A percentile compares a stretch with the other conserved stretches of the same genome.
phyloP scores from a whole-genome alignment of 495 filamentous ascomycete species.

The Penicillium flavigenum region DNA sequence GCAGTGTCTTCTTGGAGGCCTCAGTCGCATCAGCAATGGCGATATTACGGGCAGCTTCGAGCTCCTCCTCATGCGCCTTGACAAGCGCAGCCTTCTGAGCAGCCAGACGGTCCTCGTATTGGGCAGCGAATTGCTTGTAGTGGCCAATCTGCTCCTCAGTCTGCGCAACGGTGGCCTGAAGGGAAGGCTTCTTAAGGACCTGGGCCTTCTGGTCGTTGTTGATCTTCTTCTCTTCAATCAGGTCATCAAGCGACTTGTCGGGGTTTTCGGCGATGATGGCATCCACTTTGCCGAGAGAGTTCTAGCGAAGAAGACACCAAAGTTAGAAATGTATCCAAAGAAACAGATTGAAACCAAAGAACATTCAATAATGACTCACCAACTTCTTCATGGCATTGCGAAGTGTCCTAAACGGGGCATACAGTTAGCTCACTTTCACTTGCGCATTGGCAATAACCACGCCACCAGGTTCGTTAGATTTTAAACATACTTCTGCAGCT shows the following conservation, averaged over 20 bases:
- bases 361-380: constrained; percentile 48
- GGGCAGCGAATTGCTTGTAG: constrained; percentile 78
- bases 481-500: constrained; percentile 75
- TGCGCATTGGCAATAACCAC: background rate
- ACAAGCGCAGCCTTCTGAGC: constrained; percentile 72
- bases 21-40: constrained; percentile 61
- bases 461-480: background rate
- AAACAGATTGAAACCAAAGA: background rate
- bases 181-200: constrained; percentile 81
- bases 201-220: constrained; percentile 91
- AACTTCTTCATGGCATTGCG: constrained; percentile 88
- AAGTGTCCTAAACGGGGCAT: constrained; percentile 59
- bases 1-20: constrained; percentile 51
- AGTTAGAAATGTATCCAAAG: constrained; percentile 5
- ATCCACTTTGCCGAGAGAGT: constrained; percentile 75
- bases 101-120: constrained; percentile 66
- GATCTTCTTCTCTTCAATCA: constrained; percentile 79
- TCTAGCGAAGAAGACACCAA: constrained; percentile 44
- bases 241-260: constrained; percentile 75
- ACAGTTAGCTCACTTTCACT: constrained; percentile 14
- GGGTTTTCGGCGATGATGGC: constrained; percentile 73
- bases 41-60: constrained; percentile 66
- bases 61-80: constrained; percentile 65
- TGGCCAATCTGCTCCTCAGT: constrained; percentile 80
- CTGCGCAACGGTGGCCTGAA: constrained; percentile 71